These are phyloP conservation scores for Asparagopsis taxiformis DNA, from an alignment of 31 red algal genomes.

Conservation along the genomic window DNA sequence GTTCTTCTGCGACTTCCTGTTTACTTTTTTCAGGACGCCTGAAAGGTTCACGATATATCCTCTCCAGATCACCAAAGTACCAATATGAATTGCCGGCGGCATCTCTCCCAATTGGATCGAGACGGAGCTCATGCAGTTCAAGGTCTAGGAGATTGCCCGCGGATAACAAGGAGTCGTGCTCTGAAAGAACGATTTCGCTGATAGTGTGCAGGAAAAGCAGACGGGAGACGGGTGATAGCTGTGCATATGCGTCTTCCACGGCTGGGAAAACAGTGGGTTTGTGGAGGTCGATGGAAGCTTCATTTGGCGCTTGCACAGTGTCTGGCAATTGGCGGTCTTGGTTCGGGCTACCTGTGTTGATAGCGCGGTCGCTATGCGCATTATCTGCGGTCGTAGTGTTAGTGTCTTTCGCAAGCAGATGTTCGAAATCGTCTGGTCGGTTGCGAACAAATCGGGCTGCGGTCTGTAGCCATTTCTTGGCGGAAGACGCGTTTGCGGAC, in stretches of 20 bases:
- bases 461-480: slow-evolving; percentile 46
- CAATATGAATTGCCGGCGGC: slow-evolving; percentile 62
- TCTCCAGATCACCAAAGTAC: slow-evolving; percentile 69
- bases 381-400: no score
- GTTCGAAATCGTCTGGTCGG: slow-evolving; percentile 23
- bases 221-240: slow-evolving; percentile 12
- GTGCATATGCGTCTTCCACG: slow-evolving; percentile 21
- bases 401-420: no score
- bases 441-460: slow-evolving; percentile 59
- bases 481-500: slow-evolving; percentile 30
- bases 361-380: no score
- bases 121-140: slow-evolving; percentile 17
- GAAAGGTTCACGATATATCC: slow-evolving; percentile 69
- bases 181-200: slow-evolving; percentile 43
- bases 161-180: slow-evolving; percentile 56
- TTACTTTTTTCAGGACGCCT: neutral
- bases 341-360: no score
- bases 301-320: no score
- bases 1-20: neutral
- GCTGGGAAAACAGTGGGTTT: slow-evolving; percentile 21
- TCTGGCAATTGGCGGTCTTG: no score
- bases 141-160: slow-evolving; percentile 42
- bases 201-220: slow-evolving; percentile 60
- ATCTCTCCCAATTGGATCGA: slow-evolving; percentile 40
- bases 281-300: no score